Percentiles rank a stretch among this genome's conserved stretches.
Evolutionary conservation across 441 rosid species (phyloP).

Genomic region (Theobroma grandiflorum): DNA sequence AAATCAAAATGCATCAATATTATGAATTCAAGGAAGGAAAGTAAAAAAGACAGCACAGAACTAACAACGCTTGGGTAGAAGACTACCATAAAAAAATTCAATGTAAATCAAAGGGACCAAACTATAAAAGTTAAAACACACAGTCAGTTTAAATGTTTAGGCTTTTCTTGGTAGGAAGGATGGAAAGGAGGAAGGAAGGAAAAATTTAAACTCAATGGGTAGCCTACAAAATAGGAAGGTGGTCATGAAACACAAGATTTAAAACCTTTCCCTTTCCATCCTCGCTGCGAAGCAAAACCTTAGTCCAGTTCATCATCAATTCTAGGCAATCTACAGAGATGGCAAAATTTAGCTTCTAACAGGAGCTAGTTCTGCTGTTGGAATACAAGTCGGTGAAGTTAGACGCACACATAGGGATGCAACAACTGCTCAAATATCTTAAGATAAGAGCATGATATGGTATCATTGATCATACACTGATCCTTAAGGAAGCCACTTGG

Average conservation of each 20-base stretch:
- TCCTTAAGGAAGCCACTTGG: slow-evolving; percentile 3
- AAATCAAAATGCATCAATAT: slow-evolving; percentile 1
- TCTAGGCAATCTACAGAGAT: neutral
- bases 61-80: neutral
- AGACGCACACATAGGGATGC: neutral
- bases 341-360: too few species aligned
- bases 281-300: neutral
- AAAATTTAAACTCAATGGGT: neutral
- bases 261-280: neutral
- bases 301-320: neutral
- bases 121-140: neutral
- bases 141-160: neutral
- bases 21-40: neutral
- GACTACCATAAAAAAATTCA: neutral
- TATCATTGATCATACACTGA: neutral
- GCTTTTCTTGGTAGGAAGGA: neutral
- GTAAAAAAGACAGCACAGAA: neutral
- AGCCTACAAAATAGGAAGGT: neutral
- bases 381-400: neutral
- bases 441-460: slow-evolving; percentile 5
- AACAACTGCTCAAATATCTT: neutral
- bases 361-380: neutral
- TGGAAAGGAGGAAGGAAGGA: too few species aligned
- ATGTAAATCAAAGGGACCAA: neutral
- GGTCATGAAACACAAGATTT: neutral